Evolutionary conservation across 768 basidiomycete species (phyloP), one percentile per base, ranked within the genome.

Genomic region (Pholiota conissans): DNA sequence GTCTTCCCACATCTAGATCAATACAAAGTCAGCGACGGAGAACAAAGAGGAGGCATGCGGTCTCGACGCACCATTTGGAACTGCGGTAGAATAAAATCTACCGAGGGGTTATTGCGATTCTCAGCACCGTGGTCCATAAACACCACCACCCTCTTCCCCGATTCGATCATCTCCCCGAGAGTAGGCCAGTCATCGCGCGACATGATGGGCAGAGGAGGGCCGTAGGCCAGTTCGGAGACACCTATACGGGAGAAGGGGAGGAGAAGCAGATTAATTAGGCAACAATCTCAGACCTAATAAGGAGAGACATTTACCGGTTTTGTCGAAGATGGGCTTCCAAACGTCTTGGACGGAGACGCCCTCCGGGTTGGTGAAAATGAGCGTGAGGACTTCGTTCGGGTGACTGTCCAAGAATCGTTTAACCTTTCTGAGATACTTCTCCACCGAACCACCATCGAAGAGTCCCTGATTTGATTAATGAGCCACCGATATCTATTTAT

Each of bases 341-440:
- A 78, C 69, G 8, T 72, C 67, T 1, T 72, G 57, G 4, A 84
- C 70, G 4, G 80, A 79, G 5, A 78, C 67, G 6, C 78, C 75
- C 51, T 87, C 85, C 13, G 81, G 83, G 69, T 88, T 88, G 45
- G 86, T 86, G 66, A 89, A 83, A 42, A 88, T 71, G 51, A 88
- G 67, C 0, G 86, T 85, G 46, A 88, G 60, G 58, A 87, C 84
- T 55, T 88, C 86, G 62, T 80, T 84, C 0, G 86, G 84, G 62
- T 89, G 84, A 14, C 78, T 69, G 53, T 79, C 76, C 27, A 87
- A 72, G 73, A 79, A 87, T 8, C 74, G 69, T 61, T 81, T 81
- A 64, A 87, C 83, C 20, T 65, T 74, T 28, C 64, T 67, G 10
- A 87, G 75, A 67, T 84, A 86, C 48, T 71, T 69, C 5, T 70